Evolutionary conservation across 257 asterid genomes (phyloP).

Genomic region (Jacaranda copaia): DNA sequence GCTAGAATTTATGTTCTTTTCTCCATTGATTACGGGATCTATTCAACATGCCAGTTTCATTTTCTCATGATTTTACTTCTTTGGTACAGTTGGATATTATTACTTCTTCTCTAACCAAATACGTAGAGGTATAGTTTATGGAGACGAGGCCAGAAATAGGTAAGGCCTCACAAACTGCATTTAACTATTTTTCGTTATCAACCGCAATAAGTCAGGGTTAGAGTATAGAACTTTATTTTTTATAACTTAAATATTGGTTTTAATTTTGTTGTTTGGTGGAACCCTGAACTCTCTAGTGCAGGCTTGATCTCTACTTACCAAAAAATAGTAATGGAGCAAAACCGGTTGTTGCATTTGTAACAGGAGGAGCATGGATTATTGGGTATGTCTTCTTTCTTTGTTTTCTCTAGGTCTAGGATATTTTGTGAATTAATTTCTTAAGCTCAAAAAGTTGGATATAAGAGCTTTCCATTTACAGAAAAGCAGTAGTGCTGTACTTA

Average conservation of each 20-base stretch:
- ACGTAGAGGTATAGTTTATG: slow-evolving; percentile 82
- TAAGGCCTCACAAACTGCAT: slow-evolving; percentile 32
- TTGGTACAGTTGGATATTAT: slow-evolving; percentile 84
- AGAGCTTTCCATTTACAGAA: not conserved
- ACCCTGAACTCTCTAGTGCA: slow-evolving; percentile 38
- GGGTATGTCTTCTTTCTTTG: slow-evolving; percentile 61
- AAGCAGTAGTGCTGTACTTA: too few relatives aligned
- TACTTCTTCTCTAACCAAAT: slow-evolving; percentile 81
- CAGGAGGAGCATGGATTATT: slow-evolving; percentile 99
- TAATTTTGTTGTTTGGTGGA: not conserved
- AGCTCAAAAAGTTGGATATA: slow-evolving; percentile 1
- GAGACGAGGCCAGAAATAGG: slow-evolving; percentile 97
- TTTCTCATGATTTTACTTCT: slow-evolving; percentile 15
- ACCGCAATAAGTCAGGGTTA: not conserved
- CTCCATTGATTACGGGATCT: slow-evolving; percentile 21
- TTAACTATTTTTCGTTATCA: not conserved
- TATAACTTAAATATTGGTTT: not conserved
- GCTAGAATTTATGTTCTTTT: not conserved
- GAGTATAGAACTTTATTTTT: not conserved
- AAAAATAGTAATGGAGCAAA: slow-evolving; percentile 67
- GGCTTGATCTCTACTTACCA: slow-evolving; percentile 93
- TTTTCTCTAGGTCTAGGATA: not conserved
- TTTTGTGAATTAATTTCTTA: slow-evolving; percentile 2
- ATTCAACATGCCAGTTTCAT: not conserved
- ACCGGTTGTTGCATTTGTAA: slow-evolving; percentile 97